phyloP scores from a whole-genome alignment of 2,329 filamentous ascomycete genomes.

The Leptographium procerum region DNA sequence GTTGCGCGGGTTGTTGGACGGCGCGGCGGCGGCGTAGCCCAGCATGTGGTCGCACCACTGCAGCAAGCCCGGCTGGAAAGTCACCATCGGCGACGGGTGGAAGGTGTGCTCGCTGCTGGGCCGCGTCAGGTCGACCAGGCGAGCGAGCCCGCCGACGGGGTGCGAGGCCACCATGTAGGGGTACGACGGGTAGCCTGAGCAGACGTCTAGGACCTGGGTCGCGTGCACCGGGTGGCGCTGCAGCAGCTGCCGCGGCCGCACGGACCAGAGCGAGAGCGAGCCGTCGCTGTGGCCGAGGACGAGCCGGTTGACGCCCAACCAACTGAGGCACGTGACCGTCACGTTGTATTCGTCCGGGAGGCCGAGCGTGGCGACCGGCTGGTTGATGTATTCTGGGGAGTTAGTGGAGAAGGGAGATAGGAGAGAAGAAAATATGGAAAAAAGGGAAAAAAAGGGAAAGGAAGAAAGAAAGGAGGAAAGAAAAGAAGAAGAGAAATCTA shows the following conservation, averaged over 20 bases:
- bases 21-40: conserved; percentile 41
- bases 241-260: conserved; percentile 36
- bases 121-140: conserved; percentile 39
- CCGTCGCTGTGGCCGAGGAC: conserved; percentile 46
- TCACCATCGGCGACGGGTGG: conserved; percentile 37
- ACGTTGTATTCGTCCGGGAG: conserved; percentile 35
- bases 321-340: conserved; percentile 40
- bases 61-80: conserved; percentile 41
- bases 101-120: conserved; percentile 43
- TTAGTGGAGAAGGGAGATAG: conserved; percentile 13
- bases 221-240: conserved; percentile 42
- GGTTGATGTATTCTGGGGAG: conserved; percentile 30
- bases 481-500: not conserved
- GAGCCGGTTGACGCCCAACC: conserved; percentile 43
- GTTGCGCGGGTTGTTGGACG: conserved; percentile 40
- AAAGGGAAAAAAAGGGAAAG: not conserved
- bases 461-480: not conserved
- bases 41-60: conserved; percentile 44
- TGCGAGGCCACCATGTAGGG: conserved; percentile 44
- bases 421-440: too few relatives aligned
- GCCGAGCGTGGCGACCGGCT: conserved; percentile 31
- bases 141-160: conserved; percentile 41
- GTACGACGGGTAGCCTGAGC: conserved; percentile 43
- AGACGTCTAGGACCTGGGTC: conserved; percentile 41
- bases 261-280: conserved; percentile 44